Conservation (phyloP, 495 filamentous ascomycete species). For the Monascus purpureus region DNA sequence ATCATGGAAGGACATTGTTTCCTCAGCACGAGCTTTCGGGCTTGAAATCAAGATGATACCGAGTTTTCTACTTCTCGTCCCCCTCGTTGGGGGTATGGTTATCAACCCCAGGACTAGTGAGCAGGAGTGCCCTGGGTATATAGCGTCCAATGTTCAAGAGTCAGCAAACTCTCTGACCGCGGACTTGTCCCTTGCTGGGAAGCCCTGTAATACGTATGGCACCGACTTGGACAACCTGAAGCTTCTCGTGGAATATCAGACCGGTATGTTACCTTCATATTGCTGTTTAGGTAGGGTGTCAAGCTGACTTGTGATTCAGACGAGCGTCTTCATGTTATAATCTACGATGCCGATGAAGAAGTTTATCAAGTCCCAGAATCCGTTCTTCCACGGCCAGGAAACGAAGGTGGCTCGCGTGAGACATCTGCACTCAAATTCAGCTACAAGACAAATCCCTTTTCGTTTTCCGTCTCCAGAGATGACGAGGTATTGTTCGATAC, state of each 20-base stretch:
- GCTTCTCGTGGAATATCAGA: constrained; percentile 62
- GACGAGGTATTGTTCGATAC: constrained; percentile 72
- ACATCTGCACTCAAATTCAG: constrained; percentile 43
- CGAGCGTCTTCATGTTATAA: constrained; percentile 67
- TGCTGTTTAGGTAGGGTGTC: neutral
- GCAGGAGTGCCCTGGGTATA: constrained; percentile 55
- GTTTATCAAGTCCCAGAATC: constrained; percentile 68
- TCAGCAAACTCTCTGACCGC: constrained; percentile 30
- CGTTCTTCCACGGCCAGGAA: constrained; percentile 49
- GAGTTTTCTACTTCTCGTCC: too few relatives aligned
- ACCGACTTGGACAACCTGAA: constrained; percentile 50
- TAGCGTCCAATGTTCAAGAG: constrained; percentile 46
- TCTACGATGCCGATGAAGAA: constrained; percentile 58
- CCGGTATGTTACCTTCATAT: too few relatives aligned
- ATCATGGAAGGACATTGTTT: neutral
- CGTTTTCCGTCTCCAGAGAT: constrained; percentile 49
- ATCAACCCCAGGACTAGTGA: constrained; percentile 9
- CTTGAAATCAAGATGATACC: too few relatives aligned
- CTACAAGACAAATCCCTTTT: constrained; percentile 55
- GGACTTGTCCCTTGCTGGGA: constrained; percentile 51
- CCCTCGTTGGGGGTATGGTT: constrained; percentile 20
- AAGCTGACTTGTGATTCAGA: constrained; percentile 26
- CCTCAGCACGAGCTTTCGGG: too few relatives aligned
- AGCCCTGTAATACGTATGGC: constrained; percentile 58
- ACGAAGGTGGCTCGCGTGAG: constrained; percentile 9